Conservation (phyloP, 208 protist species). For the Acanthamoeba rhysodes region DNA sequence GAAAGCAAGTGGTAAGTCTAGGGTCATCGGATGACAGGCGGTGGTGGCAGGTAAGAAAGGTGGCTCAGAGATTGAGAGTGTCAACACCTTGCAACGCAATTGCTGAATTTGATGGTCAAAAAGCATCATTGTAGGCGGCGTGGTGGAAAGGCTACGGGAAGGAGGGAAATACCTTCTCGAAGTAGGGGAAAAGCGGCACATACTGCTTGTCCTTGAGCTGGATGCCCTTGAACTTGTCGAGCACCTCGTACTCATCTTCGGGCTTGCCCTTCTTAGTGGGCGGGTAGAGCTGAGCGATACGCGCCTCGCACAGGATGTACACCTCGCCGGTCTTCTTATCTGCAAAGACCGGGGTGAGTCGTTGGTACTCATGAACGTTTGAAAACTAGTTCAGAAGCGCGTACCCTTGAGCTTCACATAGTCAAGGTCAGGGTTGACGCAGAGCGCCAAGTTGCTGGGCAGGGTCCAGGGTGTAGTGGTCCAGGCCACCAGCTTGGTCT, state of each 20-base stretch:
- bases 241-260: conserved; percentile 80
- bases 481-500: conserved; percentile 97
- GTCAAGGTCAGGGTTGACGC: conserved; percentile 98
- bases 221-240: conserved; percentile 93
- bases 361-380: neutral
- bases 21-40: no score
- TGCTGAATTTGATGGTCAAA: conserved; percentile 53
- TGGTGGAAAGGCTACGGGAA: neutral
- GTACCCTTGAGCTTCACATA: conserved; percentile 97
- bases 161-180: conserved; percentile 86
- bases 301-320: conserved; percentile 87
- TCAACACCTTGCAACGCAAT: conserved; percentile 32
- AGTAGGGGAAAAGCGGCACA: conserved; percentile 98
- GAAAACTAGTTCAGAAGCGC: conserved; percentile 49
- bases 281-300: conserved; percentile 84
- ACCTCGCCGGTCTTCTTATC: conserved; percentile 82
- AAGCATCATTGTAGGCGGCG: neutral
- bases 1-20: neutral
- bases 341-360: neutral
- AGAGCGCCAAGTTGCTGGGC: conserved; percentile 99
- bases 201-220: conserved; percentile 96
- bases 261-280: conserved; percentile 85
- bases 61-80: conserved; percentile 10
- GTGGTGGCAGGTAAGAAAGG: no score
- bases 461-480: conserved; percentile 99